Base-by-base conservation (phyloP, 192 early-diverging fungal genomes). In the Coemansia sp. region DNA sequence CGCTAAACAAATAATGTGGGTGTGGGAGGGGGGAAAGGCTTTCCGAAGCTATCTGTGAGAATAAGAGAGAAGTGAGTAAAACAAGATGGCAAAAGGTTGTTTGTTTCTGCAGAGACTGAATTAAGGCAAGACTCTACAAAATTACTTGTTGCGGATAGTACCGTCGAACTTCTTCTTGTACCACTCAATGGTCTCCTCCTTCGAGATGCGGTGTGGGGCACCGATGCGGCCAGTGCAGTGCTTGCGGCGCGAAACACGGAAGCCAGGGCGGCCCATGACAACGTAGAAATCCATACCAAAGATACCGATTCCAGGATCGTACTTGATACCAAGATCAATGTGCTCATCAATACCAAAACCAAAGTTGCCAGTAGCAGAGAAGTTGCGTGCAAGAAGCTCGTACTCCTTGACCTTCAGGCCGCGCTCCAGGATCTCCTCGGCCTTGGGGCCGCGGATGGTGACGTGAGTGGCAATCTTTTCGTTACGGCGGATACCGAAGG, bases 331-430 rank as follows among this genome's bases (percentile, higher is more conserved):
- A 85, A 99, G 89, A 88, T 98, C 98, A 74, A 99, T 99, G 90
- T 99, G 98, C 88, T 99, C 98, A 81, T 98, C 92, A 87, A 99
- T 94, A 95, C 98, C 98, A 87, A 98, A 99, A 76, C 98, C 98
- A 76, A 99, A 99, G 94, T 99, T 98, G 63, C 98, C 98, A 65
- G 95, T 98, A 56, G 82, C 88, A 41, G 94, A 96, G 88, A 98
- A 99, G 94, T 99, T 99, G 83, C 88, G 78, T 57, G 86, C 86
- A 82, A 89, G 89, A 46, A 99, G 87, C 87, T 99, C 98, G 89
- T 96, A 99, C 84, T 99, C 98, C 92, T 97, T 97, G 82, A 99
- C 98, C 91, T 98, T 98, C 73, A 99, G 87, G 72, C 98, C 98
- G 85, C 96, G 95, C 89, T 99, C 98, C 61, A 99, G 88, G 83